Percentiles rank a stretch among this genome's conserved stretches.
These are phyloP conservation scores for Tylopilus sp. DNA, from an alignment of 768 basidiomycete genomes.

Conservation along the genomic window DNA sequence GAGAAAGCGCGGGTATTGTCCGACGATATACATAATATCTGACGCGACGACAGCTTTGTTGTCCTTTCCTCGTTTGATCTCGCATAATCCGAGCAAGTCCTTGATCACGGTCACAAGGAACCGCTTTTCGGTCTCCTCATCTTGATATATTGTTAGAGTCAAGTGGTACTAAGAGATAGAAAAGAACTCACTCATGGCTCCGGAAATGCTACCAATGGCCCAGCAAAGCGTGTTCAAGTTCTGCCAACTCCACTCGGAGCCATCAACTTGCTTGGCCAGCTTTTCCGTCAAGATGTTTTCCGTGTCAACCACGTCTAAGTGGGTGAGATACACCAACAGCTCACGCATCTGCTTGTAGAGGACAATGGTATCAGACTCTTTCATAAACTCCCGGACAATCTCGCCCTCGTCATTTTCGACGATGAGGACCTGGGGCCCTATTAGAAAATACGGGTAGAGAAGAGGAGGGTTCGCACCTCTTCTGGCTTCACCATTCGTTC, in stretches of 20 bases:
- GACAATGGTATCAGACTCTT: conserved; percentile 97
- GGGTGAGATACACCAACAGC: conserved; percentile 94
- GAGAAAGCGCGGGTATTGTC: conserved; percentile 98
- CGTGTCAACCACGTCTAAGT: conserved; percentile 93
- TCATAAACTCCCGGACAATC: conserved; percentile 98
- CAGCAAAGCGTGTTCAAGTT: conserved; percentile 98
- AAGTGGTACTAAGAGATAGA: neutral
- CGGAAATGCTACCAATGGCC: conserved; percentile 99
- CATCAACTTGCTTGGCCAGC: conserved; percentile 94
- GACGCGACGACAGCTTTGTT: conserved; percentile 99
- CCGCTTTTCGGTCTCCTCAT: conserved; percentile 98
- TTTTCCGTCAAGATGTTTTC: conserved; percentile 98
- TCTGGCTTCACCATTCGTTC: conserved; percentile 99
- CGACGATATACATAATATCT: conserved; percentile 98
- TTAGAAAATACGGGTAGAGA: conserved; percentile 4
- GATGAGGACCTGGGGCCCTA: conserved; percentile 72
- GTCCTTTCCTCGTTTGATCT: conserved; percentile 98
- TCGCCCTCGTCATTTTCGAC: conserved; percentile 99
- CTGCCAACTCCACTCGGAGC: conserved; percentile 99
- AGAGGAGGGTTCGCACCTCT: conserved; percentile 56
- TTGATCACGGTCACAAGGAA: conserved; percentile 99
- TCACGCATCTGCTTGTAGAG: conserved; percentile 99
- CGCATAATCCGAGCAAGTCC: conserved; percentile 93
- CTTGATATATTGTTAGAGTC: conserved; percentile 38
- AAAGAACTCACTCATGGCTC: conserved; percentile 87